Base-by-base conservation (phyloP, 768 basidiomycete species). In the Lactarius evosmus region DNA sequence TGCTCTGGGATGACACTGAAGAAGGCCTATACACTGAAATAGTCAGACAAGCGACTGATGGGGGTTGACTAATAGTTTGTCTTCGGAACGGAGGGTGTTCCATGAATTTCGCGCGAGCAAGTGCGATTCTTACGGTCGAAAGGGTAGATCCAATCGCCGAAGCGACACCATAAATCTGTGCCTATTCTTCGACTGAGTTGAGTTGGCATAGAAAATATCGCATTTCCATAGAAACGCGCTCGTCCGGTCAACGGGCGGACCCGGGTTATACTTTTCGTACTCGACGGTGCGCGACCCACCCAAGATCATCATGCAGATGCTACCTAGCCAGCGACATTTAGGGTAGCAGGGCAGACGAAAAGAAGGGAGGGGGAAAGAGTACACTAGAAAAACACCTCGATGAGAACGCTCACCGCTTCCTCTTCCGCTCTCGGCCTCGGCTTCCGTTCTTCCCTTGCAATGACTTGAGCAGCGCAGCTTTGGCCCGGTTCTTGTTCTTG, bases 401-500 rank as follows among this genome's bases (percentile, higher is more conserved):
- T 22, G n/a, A 32, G n/a, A 14, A 52, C 52, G 30, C 50, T 58
- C 30, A 68, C 56, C 58, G 65, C 49, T 56, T 63, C 52, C 25
- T 63, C 44, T 58, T 69, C 56, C 54, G 56, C 46, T 60, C 62
- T 27, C 61, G 44, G 16, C 56, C 61, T 32, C 50, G 60, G 36
- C n/a, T n/a, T 29, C 55, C 66, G 41, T 57, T 59, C 62, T 65
- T 64, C 44, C 59, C 60, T 63, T 58, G 62, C 17, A 86, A 72
- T 11, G 83, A 78, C 71, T 83, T 84, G 75, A 89, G 76, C 55
- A 88, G 68, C 27, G 82, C 80, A 25, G 84, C 80, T 70, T 87
- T 89, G 53, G 76, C 75, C 36, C 90, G 85, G 67, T 85, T 91
- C 74, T 89, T 93, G 75, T 93, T 93, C 79, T 94, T 94, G 67